Evolutionary conservation across 2,329 filamentous ascomycete genomes (phyloP), one percentile per base, ranked within the genome.

Genomic region (Cordyceps cateniannulata): DNA sequence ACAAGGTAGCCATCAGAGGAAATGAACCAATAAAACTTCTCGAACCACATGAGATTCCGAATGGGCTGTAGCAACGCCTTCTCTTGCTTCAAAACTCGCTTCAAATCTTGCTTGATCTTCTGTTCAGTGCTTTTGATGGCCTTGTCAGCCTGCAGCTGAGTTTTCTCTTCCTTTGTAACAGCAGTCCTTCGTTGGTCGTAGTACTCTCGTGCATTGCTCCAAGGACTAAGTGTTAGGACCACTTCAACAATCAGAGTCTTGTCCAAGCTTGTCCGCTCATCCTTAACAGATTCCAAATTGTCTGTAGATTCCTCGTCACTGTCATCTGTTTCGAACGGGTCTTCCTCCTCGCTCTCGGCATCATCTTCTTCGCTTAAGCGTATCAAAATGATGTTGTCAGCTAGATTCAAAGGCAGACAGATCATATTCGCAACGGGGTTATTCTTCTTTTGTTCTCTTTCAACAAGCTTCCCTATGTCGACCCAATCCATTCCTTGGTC

Each of bases 401-500:
- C 82, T 3, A 99, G 79, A 67, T 96, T 96, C 55, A 99, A 75
- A 0, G 95, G 93, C 20, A 96, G 76, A 70, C 89, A 90, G 69
- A 99, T 96, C 49, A 92, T 86, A 62, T 88, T 83, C 1, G 95
- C 95, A 8, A 99, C 92, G 0, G 90, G 85, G 65, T 99, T 99
- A 29, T 85, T 81, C 53, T 87, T 81, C 63, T 80, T 85, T 71
- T 96, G 90, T 71, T 98, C 93, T 65, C 91, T 84, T 71, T 96
- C 91, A 57, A 99, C 90, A 63, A 99, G 77, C 62, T 88, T 89
- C 10, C 85, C 91, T 68, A 98, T 93, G 65, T 97, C 90, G 12
- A 91, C 86, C 95, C 95, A 99, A 68, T 99, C 95, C 92, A 98
- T 98, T 12, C 93, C 93, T 69, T 96, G 91, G 5, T 85, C 85